These are phyloP conservation scores for Stagonosporopsis rhizophila DNA, from an alignment of 2,329 filamentous ascomycete genomes.

Conservation along the genomic window DNA sequence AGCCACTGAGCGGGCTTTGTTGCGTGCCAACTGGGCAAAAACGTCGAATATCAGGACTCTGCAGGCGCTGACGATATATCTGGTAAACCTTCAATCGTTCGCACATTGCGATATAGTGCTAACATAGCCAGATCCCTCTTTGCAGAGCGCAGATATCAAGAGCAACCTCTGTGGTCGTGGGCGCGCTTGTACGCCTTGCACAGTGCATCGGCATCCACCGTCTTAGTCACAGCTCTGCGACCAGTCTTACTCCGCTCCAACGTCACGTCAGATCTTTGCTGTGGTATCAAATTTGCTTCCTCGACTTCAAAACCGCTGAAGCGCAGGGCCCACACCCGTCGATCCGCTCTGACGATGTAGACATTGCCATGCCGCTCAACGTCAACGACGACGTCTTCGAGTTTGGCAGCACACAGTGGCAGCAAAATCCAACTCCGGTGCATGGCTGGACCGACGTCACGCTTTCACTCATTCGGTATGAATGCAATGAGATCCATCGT, in stretches of 20 bases:
- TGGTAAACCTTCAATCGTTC: conserved; percentile 28
- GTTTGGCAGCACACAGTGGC: conserved; percentile 45
- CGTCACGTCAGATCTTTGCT: conserved; percentile 47
- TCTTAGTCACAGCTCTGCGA: conserved; percentile 43
- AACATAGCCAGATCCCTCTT: conserved; percentile 41
- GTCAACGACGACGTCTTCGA: conserved; percentile 50
- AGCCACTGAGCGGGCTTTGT: conserved; percentile 46
- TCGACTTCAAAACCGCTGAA: conserved; percentile 50
- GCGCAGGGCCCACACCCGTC: conserved; percentile 49
- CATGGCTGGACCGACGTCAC: conserved; percentile 47
- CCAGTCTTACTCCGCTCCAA: conserved; percentile 45
- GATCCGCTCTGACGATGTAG: conserved; percentile 48
- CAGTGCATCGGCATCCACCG: conserved; percentile 51
- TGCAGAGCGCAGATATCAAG: conserved; percentile 49
- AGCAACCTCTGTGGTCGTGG: conserved; percentile 49
- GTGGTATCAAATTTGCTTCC: conserved; percentile 50
- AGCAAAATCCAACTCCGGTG: conserved; percentile 40
- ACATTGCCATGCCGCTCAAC: conserved; percentile 47
- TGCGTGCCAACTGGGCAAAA: conserved; percentile 49
- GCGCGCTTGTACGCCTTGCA: conserved; percentile 46
- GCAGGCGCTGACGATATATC: conserved; percentile 48
- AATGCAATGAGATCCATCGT: conserved; percentile 49
- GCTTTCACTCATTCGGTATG: conserved; percentile 46
- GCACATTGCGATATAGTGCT: conserved; percentile 3
- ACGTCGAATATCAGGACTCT: conserved; percentile 49